A percentile compares a stretch with the other conserved stretches of the same genome.
Evolutionary conservation across 176 grass and related monocot species (phyloP).

Genomic region (Lolium perenne): DNA sequence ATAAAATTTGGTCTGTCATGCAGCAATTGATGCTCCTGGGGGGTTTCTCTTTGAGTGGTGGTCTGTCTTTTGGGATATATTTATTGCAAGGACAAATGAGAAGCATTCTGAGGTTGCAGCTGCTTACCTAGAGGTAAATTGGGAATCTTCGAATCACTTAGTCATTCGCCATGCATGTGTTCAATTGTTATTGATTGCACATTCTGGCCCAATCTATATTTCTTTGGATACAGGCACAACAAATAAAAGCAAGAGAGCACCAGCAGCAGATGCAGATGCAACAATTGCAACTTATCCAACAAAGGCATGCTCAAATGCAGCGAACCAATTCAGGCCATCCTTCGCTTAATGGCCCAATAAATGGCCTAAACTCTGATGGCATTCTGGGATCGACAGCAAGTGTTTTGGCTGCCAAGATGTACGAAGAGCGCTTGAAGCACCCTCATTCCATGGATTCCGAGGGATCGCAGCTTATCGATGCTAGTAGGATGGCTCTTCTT

Average conservation of each 20-base stretch:
- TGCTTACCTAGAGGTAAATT: slow-evolving; percentile 82
- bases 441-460: slow-evolving; percentile 84
- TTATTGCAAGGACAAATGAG: slow-evolving; percentile 95
- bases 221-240: slow-evolving; percentile 62
- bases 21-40: slow-evolving; percentile 98
- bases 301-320: slow-evolving; percentile 90
- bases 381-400: slow-evolving; percentile 90
- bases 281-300: slow-evolving; percentile 90
- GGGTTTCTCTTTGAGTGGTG: slow-evolving; percentile 99
- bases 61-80: slow-evolving; percentile 99
- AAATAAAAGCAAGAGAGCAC: slow-evolving; percentile 92
- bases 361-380: slow-evolving; percentile 71
- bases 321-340: slow-evolving; percentile 63
- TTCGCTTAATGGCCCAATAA: slow-evolving; percentile 80
- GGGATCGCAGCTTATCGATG: slow-evolving; percentile 81
- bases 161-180: slow-evolving; percentile 22
- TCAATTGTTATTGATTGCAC: slow-evolving; percentile 22
- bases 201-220: slow-evolving; percentile 2
- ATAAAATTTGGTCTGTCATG: slow-evolving; percentile 39
- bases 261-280: slow-evolving; percentile 97
- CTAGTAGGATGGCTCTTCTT: slow-evolving; percentile 88
- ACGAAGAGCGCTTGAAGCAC: slow-evolving; percentile 92
- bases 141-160: slow-evolving; percentile 14
- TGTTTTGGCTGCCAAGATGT: slow-evolving; percentile 95
- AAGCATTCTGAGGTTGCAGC: slow-evolving; percentile 98